These are phyloP conservation scores for Ceratobasidium papillatum DNA, from an alignment of 1,284 basidiomycete genomes.

Conservation along the genomic window DNA sequence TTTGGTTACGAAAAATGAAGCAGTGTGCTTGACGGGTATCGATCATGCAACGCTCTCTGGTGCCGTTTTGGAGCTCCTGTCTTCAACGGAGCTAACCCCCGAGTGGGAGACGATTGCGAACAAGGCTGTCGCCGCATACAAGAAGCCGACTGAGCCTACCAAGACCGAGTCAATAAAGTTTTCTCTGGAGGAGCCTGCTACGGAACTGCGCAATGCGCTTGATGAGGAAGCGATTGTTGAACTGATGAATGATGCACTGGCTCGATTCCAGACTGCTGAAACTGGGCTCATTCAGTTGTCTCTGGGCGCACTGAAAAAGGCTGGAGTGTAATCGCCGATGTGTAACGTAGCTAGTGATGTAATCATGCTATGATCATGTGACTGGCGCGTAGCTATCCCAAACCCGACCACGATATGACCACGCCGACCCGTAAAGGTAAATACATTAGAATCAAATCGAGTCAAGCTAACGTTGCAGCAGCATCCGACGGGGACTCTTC, in stretches of 20 bases:
- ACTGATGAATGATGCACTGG: conserved; percentile 45
- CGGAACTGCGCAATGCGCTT: conserved; percentile 42
- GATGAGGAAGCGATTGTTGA: conserved; percentile 40
- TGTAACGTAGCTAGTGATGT: conserved; percentile 33
- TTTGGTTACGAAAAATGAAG: conserved; percentile 47
- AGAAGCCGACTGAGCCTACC: conserved; percentile 4
- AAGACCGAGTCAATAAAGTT: conserved; percentile 40
- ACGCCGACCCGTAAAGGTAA: conserved; percentile 35
- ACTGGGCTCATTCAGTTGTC: conserved; percentile 45
- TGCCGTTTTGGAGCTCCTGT: conserved; percentile 43
- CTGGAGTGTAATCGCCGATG: neutral
- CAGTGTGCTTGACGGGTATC: conserved; percentile 45
- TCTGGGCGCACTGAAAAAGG: conserved; percentile 40
- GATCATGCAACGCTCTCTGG: conserved; percentile 47
- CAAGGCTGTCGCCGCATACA: conserved; percentile 44
- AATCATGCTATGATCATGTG: conserved; percentile 25
- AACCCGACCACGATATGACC: conserved; percentile 31
- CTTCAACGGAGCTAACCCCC: conserved; percentile 42
- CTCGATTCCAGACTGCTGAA: conserved; percentile 46
- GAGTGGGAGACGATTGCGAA: conserved; percentile 42
- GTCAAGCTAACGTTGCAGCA: neutral
- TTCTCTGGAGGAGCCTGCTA: conserved; percentile 41
- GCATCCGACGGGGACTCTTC: conserved; percentile 5
- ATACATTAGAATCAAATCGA: neutral
- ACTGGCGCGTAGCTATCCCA: conserved; percentile 36